A percentile compares a stretch with the other conserved stretches of the same genome.
Evolutionary conservation across 768 basidiomycete species (phyloP).

Genomic region (Mycena capillaripes): DNA sequence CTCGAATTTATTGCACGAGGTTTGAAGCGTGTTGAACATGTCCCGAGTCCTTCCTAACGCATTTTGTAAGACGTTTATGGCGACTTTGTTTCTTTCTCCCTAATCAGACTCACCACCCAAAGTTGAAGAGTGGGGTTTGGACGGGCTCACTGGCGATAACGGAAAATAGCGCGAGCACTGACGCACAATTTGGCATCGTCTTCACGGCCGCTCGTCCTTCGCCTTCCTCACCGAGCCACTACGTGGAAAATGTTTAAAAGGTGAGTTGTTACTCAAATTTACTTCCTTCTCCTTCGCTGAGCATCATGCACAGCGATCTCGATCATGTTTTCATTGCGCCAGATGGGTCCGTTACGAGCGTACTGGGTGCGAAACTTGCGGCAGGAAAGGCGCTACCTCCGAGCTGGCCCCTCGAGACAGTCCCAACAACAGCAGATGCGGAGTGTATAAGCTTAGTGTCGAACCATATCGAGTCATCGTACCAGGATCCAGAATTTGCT

Average conservation of each 20-base stretch:
- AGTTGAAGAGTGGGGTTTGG: slow-evolving; percentile 10
- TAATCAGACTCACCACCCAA: not conserved
- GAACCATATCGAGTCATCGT: too few species aligned
- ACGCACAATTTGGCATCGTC: not conserved
- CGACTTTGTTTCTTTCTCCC: slow-evolving; percentile 7
- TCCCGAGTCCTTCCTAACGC: not conserved
- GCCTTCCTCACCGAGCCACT: not conserved
- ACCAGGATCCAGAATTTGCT: too few species aligned
- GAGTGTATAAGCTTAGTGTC: too few species aligned
- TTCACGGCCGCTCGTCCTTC: not conserved
- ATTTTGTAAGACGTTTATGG: slow-evolving; percentile 6
- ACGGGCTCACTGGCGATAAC: not conserved
- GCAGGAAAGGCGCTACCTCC: not conserved
- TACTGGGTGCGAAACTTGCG: slow-evolving; percentile 17
- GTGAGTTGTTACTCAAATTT: too few species aligned
- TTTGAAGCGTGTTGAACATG: not conserved
- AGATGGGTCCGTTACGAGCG: slow-evolving; percentile 10
- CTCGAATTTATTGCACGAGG: slow-evolving; percentile 29
- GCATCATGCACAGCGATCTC: not conserved
- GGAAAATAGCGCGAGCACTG: slow-evolving; percentile 2
- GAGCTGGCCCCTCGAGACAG: not conserved
- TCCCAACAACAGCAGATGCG: slow-evolving; percentile 4
- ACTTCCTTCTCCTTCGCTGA: not conserved
- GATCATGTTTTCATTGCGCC: slow-evolving; percentile 13
- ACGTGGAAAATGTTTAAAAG: slow-evolving; percentile 7